These are phyloP conservation scores for Trypanosoma cruzi DNA, from an alignment of 208 protist genomes.

Conservation along the genomic window DNA sequence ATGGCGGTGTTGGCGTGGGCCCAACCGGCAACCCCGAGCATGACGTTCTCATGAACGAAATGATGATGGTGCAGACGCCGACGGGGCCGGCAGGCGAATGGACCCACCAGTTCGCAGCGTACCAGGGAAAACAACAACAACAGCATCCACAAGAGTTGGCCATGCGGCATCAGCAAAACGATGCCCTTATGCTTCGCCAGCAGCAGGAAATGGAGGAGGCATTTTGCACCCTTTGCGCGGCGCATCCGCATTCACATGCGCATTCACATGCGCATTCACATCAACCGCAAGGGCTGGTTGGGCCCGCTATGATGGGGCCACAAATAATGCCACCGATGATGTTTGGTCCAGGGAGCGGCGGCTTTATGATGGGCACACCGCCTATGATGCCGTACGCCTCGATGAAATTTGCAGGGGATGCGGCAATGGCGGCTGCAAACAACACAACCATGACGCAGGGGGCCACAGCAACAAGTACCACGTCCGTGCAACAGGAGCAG, in stretches of 20 bases:
- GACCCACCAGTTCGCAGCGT: constrained; percentile 46
- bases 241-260: constrained; percentile 30
- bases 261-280: constrained; percentile 36
- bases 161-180: constrained; percentile 51
- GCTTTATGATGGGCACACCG: constrained; percentile 21
- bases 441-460: constrained; percentile 16
- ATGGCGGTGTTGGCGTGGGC: constrained; percentile 39
- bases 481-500: constrained; percentile 17
- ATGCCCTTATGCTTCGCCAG: constrained; percentile 43
- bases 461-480: constrained; percentile 27
- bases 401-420: constrained; percentile 35
- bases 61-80: constrained; percentile 32
- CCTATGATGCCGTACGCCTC: constrained; percentile 24
- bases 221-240: constrained; percentile 33
- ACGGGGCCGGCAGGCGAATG: constrained; percentile 39
- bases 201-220: constrained; percentile 73
- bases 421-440: constrained; percentile 22
- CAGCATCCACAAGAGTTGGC: constrained; percentile 37
- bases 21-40: constrained; percentile 46
- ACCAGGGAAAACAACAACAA: constrained; percentile 21
- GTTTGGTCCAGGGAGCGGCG: constrained; percentile 15
- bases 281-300: constrained; percentile 15
- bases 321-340: constrained; percentile 46
- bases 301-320: constrained; percentile 6
- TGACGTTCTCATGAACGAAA: constrained; percentile 42